Base-by-base conservation (phyloP, 805 yeast species). In the baker's yeast (Saccharomyces cerevisiae) region DNA sequence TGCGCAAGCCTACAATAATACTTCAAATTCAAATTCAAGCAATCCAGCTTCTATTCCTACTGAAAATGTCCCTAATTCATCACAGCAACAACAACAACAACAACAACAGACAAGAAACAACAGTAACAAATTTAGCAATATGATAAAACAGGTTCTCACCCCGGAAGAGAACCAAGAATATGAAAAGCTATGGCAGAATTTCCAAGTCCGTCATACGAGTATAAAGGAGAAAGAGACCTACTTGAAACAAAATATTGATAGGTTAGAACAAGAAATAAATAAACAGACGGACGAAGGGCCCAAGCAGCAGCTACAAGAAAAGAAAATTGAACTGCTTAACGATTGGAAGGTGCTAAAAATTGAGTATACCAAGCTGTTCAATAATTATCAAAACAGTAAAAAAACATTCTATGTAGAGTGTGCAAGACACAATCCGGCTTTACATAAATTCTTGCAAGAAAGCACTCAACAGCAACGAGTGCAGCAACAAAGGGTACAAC, bases 341-440 rank as follows among this genome's bases (percentile, higher is more conserved):
- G 63, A 63, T 47, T 51, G 69, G 54, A 62, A 63, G 51, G 56
- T 62, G 30, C 50, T 68, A 51, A 56, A 60, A 31, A 56, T 56
- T 22, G 71, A 67, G 32, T 67, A 61, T 47, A 61, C 57, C 41
- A 63, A 58, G 8, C 53, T 69, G 31, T 66, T 62, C 36, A 64
- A 61, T 43, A 66, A 66, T 48, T 65, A 63, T 30, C 64, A 64
- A 51, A 66, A 64, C 47, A 65, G 62, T 13, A 68, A 68, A 48
- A 67, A 61, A 51, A 62, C 58, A 46, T 69, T 69, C 51, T 70
- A 66, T 53, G 61, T 70, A 11, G 71, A 69, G 50, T 69, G 70
- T 54, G 71, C 72, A 6, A 65, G 68, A 47, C 58, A 61, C 14
- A 70, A 70, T 53, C 67, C 70, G 22, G 66, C 62, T 14, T 52